Conservation (phyloP, 768 basidiomycete species). For the Agaricus subrufescens region DNA sequence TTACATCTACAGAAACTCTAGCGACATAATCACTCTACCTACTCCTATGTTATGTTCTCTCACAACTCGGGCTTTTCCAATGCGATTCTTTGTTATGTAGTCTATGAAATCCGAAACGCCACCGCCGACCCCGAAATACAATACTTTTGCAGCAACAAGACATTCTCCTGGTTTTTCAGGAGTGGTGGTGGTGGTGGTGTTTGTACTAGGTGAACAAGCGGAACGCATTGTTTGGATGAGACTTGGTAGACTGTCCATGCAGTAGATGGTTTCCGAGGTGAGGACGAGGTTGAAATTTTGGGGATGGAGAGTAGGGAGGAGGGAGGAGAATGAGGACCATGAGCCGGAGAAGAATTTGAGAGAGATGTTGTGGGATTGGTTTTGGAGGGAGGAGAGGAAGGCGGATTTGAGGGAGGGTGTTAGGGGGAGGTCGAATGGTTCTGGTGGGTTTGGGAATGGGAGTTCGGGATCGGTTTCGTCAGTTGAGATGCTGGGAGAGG, state of each 20-base stretch:
- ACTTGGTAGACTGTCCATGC: conserved; percentile 53
- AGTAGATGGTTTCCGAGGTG: conserved; percentile 93
- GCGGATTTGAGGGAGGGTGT: conserved; percentile 57
- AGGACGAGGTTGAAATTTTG: conserved; percentile 66
- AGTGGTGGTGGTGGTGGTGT: neutral
- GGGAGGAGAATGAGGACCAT: conserved; percentile 43
- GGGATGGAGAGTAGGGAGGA: conserved; percentile 36
- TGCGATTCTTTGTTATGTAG: conserved; percentile 40
- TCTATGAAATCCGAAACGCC: conserved; percentile 70
- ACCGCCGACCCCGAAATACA: conserved; percentile 96
- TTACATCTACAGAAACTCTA: neutral
- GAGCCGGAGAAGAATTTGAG: conserved; percentile 79
- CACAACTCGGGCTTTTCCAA: conserved; percentile 49
- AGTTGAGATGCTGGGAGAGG: conserved; percentile 21
- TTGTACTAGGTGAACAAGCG: conserved; percentile 22
- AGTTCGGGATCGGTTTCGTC: conserved; percentile 25
- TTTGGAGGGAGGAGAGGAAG: conserved; percentile 56
- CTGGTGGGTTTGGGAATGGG: conserved; percentile 26
- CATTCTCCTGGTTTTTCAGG: conserved; percentile 27
- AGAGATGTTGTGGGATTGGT: conserved; percentile 38
- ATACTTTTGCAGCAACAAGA: conserved; percentile 84
- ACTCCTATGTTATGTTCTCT: conserved; percentile 69
- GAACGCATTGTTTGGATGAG: conserved; percentile 50
- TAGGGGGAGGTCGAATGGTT: conserved; percentile 53
- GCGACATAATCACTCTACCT: conserved; percentile 37